Percentiles rank a stretch among this genome's conserved stretches.
Evolutionary conservation across 352 stramenopile genomes (phyloP).

Genomic region (Pythium volutum): DNA sequence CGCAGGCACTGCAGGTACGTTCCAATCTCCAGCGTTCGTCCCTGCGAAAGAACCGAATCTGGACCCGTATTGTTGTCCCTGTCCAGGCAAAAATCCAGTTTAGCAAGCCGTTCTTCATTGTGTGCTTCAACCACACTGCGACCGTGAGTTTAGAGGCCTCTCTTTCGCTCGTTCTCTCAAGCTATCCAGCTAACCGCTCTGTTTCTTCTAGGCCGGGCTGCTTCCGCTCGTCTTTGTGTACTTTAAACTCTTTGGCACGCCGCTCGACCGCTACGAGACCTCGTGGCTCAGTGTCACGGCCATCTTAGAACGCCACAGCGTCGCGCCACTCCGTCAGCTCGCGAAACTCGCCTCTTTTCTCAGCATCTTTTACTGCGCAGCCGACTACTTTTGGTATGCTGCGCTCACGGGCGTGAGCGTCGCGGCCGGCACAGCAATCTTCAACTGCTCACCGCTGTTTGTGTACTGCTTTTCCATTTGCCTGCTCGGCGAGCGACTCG

Average conservation of each 20-base stretch:
- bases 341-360: constrained; percentile 35
- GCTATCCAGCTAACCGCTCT: background rate
- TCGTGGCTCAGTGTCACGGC: constrained; percentile 20
- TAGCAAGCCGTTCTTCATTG: constrained; percentile 61
- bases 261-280: constrained; percentile 19
- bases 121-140: constrained; percentile 51
- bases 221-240: constrained; percentile 37
- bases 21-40: background rate
- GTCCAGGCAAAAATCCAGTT: constrained; percentile 30
- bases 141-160: constrained; percentile 24
- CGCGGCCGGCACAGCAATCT: constrained; percentile 44
- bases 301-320: constrained; percentile 34
- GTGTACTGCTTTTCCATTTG: constrained; percentile 72
- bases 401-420: constrained; percentile 45
- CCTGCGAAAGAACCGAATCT: background rate
- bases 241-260: constrained; percentile 27
- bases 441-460: constrained; percentile 60
- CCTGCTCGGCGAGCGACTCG: constrained; percentile 42
- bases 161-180: background rate
- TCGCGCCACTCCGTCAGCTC: constrained; percentile 32
- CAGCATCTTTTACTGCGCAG: constrained; percentile 42
- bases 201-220: constrained; percentile 28
- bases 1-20: constrained; percentile 13
- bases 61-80: background rate
- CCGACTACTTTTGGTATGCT: constrained; percentile 66